Evolutionary conservation across 108 stramenopile species (phyloP).

Genomic region (Cylindrotheca fusiformis): DNA sequence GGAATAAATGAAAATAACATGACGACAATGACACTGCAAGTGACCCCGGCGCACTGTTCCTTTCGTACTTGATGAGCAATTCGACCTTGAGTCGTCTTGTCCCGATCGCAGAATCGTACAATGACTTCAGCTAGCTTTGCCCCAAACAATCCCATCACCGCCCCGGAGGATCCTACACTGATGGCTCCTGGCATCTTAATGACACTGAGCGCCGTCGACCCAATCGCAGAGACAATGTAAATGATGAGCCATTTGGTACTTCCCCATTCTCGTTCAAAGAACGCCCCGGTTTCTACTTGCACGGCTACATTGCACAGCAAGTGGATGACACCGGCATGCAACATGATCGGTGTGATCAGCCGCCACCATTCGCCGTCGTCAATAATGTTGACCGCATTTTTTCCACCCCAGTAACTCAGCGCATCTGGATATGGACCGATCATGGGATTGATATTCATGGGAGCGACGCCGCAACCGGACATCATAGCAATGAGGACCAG

Average conservation of each 20-base stretch:
- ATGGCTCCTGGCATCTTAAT: slow-evolving; percentile 73
- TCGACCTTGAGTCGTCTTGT: slow-evolving; percentile 43
- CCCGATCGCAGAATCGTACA: slow-evolving; percentile 54
- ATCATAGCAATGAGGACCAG: slow-evolving; percentile 65
- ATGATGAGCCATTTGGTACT: slow-evolving; percentile 58
- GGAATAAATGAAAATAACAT: slow-evolving; percentile 56
- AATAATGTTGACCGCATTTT: slow-evolving; percentile 76
- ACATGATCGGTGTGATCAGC: slow-evolving; percentile 72
- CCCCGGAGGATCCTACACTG: slow-evolving; percentile 75
- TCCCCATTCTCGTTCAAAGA: slow-evolving; percentile 88
- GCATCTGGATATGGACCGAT: slow-evolving; percentile 84
- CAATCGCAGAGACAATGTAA: slow-evolving; percentile 64
- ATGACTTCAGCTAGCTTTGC: slow-evolving; percentile 79
- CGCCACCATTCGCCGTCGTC: slow-evolving; percentile 76
- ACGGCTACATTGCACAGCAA: slow-evolving; percentile 68
- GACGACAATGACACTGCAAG: slow-evolving; percentile 64
- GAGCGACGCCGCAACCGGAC: slow-evolving; percentile 72
- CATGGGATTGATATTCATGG: slow-evolving; percentile 77
- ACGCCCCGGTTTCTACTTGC: slow-evolving; percentile 74
- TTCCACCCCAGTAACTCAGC: slow-evolving; percentile 83
- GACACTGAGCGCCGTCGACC: slow-evolving; percentile 51
- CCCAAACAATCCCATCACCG: slow-evolving; percentile 85
- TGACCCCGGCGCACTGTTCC: slow-evolving; percentile 63
- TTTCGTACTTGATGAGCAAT: slow-evolving; percentile 62
- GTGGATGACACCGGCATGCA: slow-evolving; percentile 85